These are phyloP conservation scores for Clavispora asparagi DNA, from an alignment of 805 yeast genomes.

Conservation along the genomic window DNA sequence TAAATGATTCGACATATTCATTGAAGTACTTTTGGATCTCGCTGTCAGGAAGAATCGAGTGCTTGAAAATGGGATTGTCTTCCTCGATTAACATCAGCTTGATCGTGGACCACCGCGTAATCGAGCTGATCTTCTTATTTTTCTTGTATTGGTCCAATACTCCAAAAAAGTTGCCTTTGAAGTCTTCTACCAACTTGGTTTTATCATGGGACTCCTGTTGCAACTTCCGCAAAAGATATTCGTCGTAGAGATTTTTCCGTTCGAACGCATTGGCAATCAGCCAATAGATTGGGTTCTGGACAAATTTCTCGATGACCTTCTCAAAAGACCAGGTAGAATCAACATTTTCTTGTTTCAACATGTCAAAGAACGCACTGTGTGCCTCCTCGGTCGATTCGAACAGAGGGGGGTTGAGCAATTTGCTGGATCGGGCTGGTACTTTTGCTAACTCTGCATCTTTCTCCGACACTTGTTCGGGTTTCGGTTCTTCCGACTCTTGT, in stretches of 20 bases:
- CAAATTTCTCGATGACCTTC: slow-evolving; percentile 53
- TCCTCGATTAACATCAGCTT: slow-evolving; percentile 45
- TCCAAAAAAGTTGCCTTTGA: slow-evolving; percentile 47
- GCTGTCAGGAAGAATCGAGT: slow-evolving; percentile 53
- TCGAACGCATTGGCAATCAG: slow-evolving; percentile 52
- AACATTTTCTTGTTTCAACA: slow-evolving; percentile 53
- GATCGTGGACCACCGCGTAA: slow-evolving; percentile 61
- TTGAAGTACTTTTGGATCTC: slow-evolving; percentile 52
- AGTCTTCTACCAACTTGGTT: slow-evolving; percentile 48
- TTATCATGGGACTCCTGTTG: slow-evolving; percentile 51
- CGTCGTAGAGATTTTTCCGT: slow-evolving; percentile 61
- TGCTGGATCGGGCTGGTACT: slow-evolving; percentile 17
- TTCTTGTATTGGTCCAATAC: slow-evolving; percentile 36
- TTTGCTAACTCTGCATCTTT: slow-evolving; percentile 17
- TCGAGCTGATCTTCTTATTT: slow-evolving; percentile 40
- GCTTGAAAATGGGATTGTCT: slow-evolving; percentile 62
- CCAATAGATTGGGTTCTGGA: slow-evolving; percentile 66
- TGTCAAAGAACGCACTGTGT: slow-evolving; percentile 40
- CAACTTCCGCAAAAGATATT: slow-evolving; percentile 41
- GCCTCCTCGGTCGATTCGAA: slow-evolving; percentile 29
- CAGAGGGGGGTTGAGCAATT: slow-evolving; percentile 20
- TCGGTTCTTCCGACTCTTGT: slow-evolving; percentile 1
- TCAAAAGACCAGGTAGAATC: slow-evolving; percentile 76
- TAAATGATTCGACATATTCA: slow-evolving; percentile 35
- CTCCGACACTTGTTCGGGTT: slow-evolving; percentile 6